These are phyloP conservation scores for Ophiostoma sp. DNA, from an alignment of 2,329 filamentous ascomycete species.

Conservation along the genomic window DNA sequence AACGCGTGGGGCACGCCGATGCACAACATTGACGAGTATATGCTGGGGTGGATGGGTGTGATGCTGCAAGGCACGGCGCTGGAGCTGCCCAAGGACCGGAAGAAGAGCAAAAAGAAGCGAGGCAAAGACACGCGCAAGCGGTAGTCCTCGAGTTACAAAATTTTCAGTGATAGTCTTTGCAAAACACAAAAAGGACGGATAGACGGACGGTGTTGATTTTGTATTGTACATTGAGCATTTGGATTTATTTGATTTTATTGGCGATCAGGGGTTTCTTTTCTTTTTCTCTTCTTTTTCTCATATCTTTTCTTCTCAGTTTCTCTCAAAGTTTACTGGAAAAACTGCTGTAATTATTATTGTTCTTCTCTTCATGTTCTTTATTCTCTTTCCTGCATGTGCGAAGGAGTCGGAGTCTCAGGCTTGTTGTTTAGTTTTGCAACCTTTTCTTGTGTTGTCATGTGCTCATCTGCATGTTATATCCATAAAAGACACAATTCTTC, in stretches of 20 bases:
- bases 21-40: conserved; percentile 66
- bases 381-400: neutral
- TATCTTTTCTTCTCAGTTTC: conserved; percentile 8
- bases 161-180: neutral
- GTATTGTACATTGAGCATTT: neutral
- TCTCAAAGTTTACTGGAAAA: neutral
- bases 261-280: neutral
- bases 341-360: conserved; percentile 5
- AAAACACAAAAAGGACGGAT: neutral
- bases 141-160: conserved; percentile 24
- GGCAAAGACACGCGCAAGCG: conserved; percentile 54
- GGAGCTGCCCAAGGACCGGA: conserved; percentile 60
- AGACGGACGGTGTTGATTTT: conserved; percentile 6
- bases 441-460: neutral
- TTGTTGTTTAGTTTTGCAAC: neutral
- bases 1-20: conserved; percentile 57
- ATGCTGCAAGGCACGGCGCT: conserved; percentile 54
- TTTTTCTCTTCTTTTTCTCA: neutral
- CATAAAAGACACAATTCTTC: conserved; percentile 10
- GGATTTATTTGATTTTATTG: too few species aligned
- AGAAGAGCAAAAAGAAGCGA: conserved; percentile 55
- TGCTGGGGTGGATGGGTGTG: conserved; percentile 63
- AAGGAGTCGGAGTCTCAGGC: conserved; percentile 5
- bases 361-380: neutral
- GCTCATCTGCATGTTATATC: neutral